phyloP scores from a whole-genome alignment of 169 alveolate genomes.

The Cryptosporidium baileyi region DNA sequence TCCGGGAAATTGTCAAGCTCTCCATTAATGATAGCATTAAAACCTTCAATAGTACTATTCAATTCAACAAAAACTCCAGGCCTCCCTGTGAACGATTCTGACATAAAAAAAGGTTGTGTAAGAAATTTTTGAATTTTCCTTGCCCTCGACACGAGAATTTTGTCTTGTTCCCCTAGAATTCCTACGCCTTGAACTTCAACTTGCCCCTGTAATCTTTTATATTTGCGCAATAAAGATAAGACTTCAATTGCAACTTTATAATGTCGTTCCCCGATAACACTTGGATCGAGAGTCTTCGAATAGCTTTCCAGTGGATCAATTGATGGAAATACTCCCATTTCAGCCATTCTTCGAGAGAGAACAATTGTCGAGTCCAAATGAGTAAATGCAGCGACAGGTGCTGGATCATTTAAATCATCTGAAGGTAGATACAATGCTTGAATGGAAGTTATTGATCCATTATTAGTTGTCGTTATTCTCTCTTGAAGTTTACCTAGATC shows the following conservation, averaged over 20 bases:
- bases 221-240: slow-evolving; percentile 93
- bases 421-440: slow-evolving; percentile 99
- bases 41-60: slow-evolving; percentile 89
- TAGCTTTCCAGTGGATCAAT: slow-evolving; percentile 98
- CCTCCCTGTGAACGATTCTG: slow-evolving; percentile 95
- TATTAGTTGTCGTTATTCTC: slow-evolving; percentile 95
- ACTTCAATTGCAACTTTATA: slow-evolving; percentile 93
- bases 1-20: slow-evolving; percentile 95
- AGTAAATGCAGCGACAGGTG: slow-evolving; percentile 98
- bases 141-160: slow-evolving; percentile 95
- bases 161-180: slow-evolving; percentile 95
- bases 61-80: slow-evolving; percentile 93
- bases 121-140: slow-evolving; percentile 93
- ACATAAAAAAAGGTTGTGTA: slow-evolving; percentile 96
- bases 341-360: slow-evolving; percentile 93
- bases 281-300: slow-evolving; percentile 91
- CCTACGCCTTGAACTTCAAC: slow-evolving; percentile 96
- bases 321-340: slow-evolving; percentile 98
- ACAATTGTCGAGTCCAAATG: slow-evolving; percentile 98
- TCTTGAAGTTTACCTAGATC: slow-evolving; percentile 96
- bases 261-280: slow-evolving; percentile 92
- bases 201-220: slow-evolving; percentile 93
- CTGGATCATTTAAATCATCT: slow-evolving; percentile 98
- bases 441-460: slow-evolving; percentile 97
- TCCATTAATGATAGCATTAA: slow-evolving; percentile 90